Evolutionary conservation across 768 basidiomycete genomes (phyloP), one percentile per base, ranked within the genome.

Genomic region (Porphyrellus cyaneotinctus): DNA sequence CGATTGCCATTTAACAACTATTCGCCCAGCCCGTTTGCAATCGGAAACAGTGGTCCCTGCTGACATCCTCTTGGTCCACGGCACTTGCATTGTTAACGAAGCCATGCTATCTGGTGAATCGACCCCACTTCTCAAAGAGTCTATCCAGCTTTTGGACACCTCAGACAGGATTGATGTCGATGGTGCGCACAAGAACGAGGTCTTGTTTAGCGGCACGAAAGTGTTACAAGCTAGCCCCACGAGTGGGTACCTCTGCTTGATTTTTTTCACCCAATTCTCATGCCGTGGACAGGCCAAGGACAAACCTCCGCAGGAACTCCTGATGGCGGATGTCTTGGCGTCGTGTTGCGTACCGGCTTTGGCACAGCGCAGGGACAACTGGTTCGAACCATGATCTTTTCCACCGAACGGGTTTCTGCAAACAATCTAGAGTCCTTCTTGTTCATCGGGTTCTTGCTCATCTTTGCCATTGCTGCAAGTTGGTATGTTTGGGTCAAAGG

Each of bases 61-160:
- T 11, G 95, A 99, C 64, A 81, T 99, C 33, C 81, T 99, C 17
- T 79, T 99, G n/a, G 70, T 97, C 13, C 83, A 86, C 51, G 97
- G 97, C 11, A 90, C 92, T 1, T 88, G 87, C 57, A 98, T 99
- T 62, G 95, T 98, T 58, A 99, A 99, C 68, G 97, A 99, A 70
- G 97, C 97, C 24, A 98, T 99, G 97, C 75, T 99, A 3, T 97
- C 94, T 1, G 97, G 97, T 46, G 97, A 99, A 74, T 97, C 94
- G 0, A 99, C 97, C 0, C 97, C 97, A 6, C 76, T 99, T 10
- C 76, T 99, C 43, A 99, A 99, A 65, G 97, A 99, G 64, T 93
- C 91, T 14, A 87, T 97, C 51, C 88, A 92, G 58, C 77, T 98
- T 0, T 76, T 92, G 11, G 89, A 95, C 6, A 73, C 76, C 0